Conservation (phyloP, 2,329 filamentous ascomycete genomes). For the Aureobasidium subglaciale region DNA sequence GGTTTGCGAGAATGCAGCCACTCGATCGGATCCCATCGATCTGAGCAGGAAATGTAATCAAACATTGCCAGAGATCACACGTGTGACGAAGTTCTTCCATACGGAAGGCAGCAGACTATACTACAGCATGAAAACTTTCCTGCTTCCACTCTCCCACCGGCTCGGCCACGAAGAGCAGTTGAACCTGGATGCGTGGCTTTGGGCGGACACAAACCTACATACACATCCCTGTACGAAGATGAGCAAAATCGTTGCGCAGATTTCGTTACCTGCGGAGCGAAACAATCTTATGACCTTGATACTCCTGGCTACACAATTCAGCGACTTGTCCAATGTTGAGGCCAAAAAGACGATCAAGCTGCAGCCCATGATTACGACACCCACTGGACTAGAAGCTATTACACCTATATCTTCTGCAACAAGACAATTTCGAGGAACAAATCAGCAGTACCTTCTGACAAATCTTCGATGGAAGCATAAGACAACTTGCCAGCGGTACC, state of each 20-base stretch:
- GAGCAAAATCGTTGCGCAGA: background rate
- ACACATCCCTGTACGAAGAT: background rate
- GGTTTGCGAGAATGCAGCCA: background rate
- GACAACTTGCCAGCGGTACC: background rate
- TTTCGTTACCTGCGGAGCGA: background rate
- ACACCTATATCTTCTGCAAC: background rate
- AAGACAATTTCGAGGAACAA: background rate
- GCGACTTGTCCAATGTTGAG: background rate
- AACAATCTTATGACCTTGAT: background rate
- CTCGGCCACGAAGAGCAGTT: background rate
- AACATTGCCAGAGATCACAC: background rate
- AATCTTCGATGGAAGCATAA: background rate
- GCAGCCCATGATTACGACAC: background rate
- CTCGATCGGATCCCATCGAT: background rate
- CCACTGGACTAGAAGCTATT: background rate
- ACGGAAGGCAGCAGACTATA: background rate
- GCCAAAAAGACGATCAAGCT: background rate
- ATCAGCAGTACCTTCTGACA: background rate
- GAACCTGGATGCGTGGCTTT: background rate
- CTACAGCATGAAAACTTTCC: background rate
- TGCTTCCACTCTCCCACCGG: background rate
- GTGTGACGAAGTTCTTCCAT: background rate
- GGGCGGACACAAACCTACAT: background rate
- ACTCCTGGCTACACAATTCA: background rate
- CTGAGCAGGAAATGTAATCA: background rate